Percentiles rank a stretch among this genome's conserved stretches.
phyloP scores from a whole-genome alignment of 2,329 filamentous ascomycete species.

The Achaetomium macrosporum region DNA sequence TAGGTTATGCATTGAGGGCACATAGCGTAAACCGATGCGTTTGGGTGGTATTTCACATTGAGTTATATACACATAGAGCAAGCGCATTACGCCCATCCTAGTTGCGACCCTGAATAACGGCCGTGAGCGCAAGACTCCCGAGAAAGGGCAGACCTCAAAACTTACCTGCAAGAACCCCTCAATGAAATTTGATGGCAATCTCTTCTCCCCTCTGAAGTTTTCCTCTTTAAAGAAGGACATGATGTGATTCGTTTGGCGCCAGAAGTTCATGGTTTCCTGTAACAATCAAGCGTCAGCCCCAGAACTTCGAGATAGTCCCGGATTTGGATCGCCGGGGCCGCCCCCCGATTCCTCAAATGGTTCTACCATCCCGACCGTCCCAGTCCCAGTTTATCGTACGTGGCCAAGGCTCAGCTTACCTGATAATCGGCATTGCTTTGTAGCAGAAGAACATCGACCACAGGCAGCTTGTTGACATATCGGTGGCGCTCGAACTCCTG shows the following conservation, averaged over 20 bases:
- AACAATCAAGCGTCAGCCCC: constrained; percentile 2
- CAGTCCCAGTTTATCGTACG: background rate
- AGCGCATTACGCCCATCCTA: constrained; percentile 32
- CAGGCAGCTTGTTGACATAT: constrained; percentile 81
- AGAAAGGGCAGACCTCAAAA: constrained; percentile 6
- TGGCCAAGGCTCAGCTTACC: constrained; percentile 45
- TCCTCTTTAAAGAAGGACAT: constrained; percentile 96
- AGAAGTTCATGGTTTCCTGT: constrained; percentile 98
- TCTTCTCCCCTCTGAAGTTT: constrained; percentile 66
- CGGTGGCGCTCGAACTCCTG: constrained; percentile 96
- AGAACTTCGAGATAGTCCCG: background rate
- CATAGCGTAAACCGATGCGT: background rate
- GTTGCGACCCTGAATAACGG: constrained; percentile 39
- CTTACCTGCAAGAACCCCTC: constrained; percentile 88
- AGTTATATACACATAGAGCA: constrained; percentile 14
- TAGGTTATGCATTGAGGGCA: constrained; percentile 14
- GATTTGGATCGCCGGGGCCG: background rate
- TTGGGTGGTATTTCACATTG: constrained; percentile 9
- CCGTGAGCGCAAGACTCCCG: background rate
- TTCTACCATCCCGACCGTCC: background rate
- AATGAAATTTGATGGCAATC: constrained; percentile 86
- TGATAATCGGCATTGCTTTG: constrained; percentile 93
- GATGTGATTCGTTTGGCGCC: constrained; percentile 93
- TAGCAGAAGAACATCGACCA: constrained; percentile 83
- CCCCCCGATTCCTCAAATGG: background rate